These are phyloP conservation scores for Leucocoprinus sp. DNA, from an alignment of 768 basidiomycete genomes.

Conservation along the genomic window DNA sequence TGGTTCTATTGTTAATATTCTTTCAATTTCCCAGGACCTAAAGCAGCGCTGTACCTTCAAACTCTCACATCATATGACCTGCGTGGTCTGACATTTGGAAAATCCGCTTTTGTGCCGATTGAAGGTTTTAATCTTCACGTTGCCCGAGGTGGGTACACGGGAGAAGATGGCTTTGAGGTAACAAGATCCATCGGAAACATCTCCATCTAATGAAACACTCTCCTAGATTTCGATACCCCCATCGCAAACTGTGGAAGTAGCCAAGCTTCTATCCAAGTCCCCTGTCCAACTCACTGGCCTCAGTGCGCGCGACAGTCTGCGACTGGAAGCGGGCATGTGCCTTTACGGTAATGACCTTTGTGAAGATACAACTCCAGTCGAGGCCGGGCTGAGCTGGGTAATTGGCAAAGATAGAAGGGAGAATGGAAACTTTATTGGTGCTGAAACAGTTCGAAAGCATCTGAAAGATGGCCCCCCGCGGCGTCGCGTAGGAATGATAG, in stretches of 20 bases:
- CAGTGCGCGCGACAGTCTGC: conserved; percentile 88
- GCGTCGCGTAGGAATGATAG: conserved; percentile 72
- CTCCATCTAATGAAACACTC: conserved; percentile 1
- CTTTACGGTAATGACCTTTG: conserved; percentile 92
- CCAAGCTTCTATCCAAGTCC: conserved; percentile 51
- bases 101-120: conserved; percentile 71
- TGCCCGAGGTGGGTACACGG: conserved; percentile 93
- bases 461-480: conserved; percentile 72
- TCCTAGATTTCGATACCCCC: conserved; percentile 83
- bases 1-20: neutral
- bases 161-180: conserved; percentile 97
- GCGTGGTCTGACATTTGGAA: conserved; percentile 70
- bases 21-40: conserved; percentile 48
- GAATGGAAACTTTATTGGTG: conserved; percentile 68
- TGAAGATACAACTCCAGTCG: conserved; percentile 78
- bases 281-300: conserved; percentile 83
- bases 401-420: conserved; percentile 89
- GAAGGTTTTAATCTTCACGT: conserved; percentile 78
- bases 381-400: conserved; percentile 90
- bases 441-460: conserved; percentile 62
- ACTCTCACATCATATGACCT: conserved; percentile 69
- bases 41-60: conserved; percentile 76
- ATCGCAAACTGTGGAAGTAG: conserved; percentile 61
- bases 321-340: conserved; percentile 95
- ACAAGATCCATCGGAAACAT: conserved; percentile 3